A percentile compares a stretch with the other conserved stretches of the same genome.
Evolutionary conservation across 805 yeast genomes (phyloP).

Genomic region (Wickerhamomyces kurtzmanii): DNA sequence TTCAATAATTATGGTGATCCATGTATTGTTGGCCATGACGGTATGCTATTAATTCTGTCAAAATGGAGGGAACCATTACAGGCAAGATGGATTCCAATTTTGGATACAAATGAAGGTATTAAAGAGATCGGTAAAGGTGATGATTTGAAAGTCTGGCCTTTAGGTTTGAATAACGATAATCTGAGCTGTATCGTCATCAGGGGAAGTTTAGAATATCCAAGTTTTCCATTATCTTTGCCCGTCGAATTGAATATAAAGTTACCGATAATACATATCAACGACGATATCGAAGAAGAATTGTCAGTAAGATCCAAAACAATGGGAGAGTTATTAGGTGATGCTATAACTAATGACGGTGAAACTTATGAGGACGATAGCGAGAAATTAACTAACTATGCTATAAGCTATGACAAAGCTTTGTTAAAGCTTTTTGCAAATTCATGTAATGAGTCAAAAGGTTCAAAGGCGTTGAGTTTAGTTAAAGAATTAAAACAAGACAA

Average conservation of each 20-base stretch:
- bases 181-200: slow-evolving; percentile 69
- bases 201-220: slow-evolving; percentile 58
- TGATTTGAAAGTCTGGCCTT: slow-evolving; percentile 76
- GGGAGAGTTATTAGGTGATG: slow-evolving; percentile 54
- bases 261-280: slow-evolving; percentile 36
- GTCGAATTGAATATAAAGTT: slow-evolving; percentile 63
- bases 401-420: slow-evolving; percentile 66
- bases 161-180: slow-evolving; percentile 64
- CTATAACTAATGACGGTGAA: slow-evolving; percentile 35
- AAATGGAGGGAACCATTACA: slow-evolving; percentile 74
- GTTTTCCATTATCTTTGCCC: slow-evolving; percentile 78
- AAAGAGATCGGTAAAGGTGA: slow-evolving; percentile 42
- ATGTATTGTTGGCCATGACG: slow-evolving; percentile 72
- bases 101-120: slow-evolving; percentile 40
- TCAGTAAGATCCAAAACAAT: slow-evolving; percentile 49
- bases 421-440: slow-evolving; percentile 66
- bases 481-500: slow-evolving; percentile 63
- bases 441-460: slow-evolving; percentile 54
- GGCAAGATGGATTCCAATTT: slow-evolving; percentile 80
- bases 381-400: slow-evolving; percentile 39
- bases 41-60: slow-evolving; percentile 56
- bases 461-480: slow-evolving; percentile 63
- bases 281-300: slow-evolving; percentile 45
- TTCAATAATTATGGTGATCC: slow-evolving; percentile 90
- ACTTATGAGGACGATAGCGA: slow-evolving; percentile 37